Conservation (phyloP, 352 stramenopile genomes). For the Globisporangium nodosum region DNA sequence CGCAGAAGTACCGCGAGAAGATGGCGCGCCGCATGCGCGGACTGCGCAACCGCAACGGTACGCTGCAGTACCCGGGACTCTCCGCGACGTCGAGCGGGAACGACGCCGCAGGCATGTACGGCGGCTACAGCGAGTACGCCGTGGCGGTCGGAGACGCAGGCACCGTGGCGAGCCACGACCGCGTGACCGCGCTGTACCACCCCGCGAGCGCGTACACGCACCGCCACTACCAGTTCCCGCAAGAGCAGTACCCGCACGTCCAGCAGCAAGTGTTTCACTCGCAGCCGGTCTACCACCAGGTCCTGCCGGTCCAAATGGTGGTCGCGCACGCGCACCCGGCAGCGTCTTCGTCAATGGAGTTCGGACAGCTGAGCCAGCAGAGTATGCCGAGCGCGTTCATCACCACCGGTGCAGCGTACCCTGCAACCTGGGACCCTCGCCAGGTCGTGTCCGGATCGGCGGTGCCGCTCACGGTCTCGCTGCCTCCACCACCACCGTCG, state of each 20-base stretch:
- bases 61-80: conserved; percentile 4
- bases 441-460: conserved; percentile 9
- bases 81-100: background rate
- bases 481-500: background rate
- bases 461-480: background rate
- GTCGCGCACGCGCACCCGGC: conserved; percentile 1
- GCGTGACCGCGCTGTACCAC: conserved; percentile 5
- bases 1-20: too few species aligned
- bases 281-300: conserved; percentile 8
- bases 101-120: background rate
- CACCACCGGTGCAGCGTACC: conserved; percentile 21
- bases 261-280: background rate
- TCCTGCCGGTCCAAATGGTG: conserved; percentile 1
- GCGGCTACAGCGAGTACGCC: background rate
- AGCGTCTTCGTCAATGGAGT: conserved; percentile 21
- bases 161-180: conserved; percentile 5
- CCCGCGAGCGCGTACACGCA: background rate
- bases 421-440: conserved; percentile 20
- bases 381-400: conserved; percentile 39
- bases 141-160: background rate
- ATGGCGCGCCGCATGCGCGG: conserved; percentile 12
- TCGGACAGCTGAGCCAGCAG: conserved; percentile 32
- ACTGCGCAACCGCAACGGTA: conserved; percentile 18
- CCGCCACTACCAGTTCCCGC: conserved; percentile 6
- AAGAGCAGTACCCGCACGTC: background rate